Percentiles rank a stretch among this genome's conserved stretches.
These are phyloP conservation scores for Nigrospora osmanthi DNA, from an alignment of 2,329 filamentous ascomycete species.

Conservation along the genomic window DNA sequence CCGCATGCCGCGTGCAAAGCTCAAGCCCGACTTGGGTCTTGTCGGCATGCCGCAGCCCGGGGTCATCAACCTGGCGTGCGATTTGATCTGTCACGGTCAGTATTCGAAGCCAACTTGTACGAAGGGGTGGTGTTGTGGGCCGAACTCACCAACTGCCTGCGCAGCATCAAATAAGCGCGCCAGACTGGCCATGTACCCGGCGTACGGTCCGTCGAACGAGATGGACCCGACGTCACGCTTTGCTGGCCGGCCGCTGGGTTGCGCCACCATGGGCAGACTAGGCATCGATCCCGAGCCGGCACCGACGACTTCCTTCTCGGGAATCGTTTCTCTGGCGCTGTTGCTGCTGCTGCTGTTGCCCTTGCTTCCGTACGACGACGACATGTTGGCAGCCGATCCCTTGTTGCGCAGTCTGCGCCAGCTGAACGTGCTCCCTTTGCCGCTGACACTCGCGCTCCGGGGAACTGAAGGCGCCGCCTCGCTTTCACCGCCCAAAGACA, in stretches of 20 bases:
- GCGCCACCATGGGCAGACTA: slow-evolving; percentile 68
- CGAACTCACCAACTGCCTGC: slow-evolving; percentile 74
- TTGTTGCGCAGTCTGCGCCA: slow-evolving; percentile 90
- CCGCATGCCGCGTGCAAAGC: slow-evolving; percentile 83
- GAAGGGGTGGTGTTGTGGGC: neutral
- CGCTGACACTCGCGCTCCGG: slow-evolving; percentile 54
- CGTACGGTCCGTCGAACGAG: slow-evolving; percentile 75
- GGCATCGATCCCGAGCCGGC: slow-evolving; percentile 58
- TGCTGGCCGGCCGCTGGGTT: slow-evolving; percentile 57
- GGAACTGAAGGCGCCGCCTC: slow-evolving; percentile 30
- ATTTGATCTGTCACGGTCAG: slow-evolving; percentile 67
- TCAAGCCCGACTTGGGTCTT: slow-evolving; percentile 94
- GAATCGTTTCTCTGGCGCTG: slow-evolving; percentile 16
- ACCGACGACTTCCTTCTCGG: slow-evolving; percentile 39
- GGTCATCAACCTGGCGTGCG: slow-evolving; percentile 90
- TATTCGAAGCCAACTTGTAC: neutral
- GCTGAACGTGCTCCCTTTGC: slow-evolving; percentile 73
- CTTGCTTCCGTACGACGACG: slow-evolving; percentile 41
- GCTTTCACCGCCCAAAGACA: slow-evolving; percentile 31
- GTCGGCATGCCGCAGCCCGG: slow-evolving; percentile 82
- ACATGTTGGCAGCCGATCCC: slow-evolving; percentile 62
- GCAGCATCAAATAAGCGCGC: slow-evolving; percentile 88
- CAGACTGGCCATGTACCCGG: slow-evolving; percentile 84
- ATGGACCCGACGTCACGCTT: slow-evolving; percentile 64
- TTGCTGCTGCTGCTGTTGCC: slow-evolving; percentile 23